Evolutionary conservation across 2,329 filamentous ascomycete species (phyloP), one percentile per base, ranked within the genome.

Genomic region (Pezicula neosporulosa): DNA sequence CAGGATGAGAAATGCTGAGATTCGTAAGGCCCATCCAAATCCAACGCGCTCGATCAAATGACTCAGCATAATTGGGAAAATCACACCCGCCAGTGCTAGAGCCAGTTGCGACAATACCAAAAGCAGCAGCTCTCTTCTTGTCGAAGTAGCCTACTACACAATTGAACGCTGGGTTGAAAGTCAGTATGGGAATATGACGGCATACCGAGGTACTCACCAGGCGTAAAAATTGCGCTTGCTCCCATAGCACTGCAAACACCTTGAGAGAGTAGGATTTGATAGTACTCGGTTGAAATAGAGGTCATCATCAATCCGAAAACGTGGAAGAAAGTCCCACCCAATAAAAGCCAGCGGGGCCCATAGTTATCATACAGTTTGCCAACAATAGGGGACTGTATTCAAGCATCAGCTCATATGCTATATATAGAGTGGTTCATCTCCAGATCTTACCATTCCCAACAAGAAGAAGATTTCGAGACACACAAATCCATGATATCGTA

Each of bases 301-400:
- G 68, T 66, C 52, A 64, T 60, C 45, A 72, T 64, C 10, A 70
- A 59, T 4, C 70, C 69, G 1, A 68, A 24, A 2, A 71, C 48
- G n/a, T 82, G 76, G 24, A 82, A 60, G 47, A 83, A 65, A 0
- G 70, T 76, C 18, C 81, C 81, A n/a, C 63, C 62, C 1, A 80
- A 19, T 2, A 85, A 61, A 1, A 87, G 66, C 42, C 68, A 74
- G 19, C 77, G 74, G 0, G 84, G 81, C 0, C 85, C 85, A 49
- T 81, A 78, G 47, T 71, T 77, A 60, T 88, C 85, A 56, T 76
- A 85, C 0, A 84, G 38, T 36, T 77, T 78, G 2, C 85, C 85
- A 12, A 85, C 74, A 12, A 87, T 58, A 0, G 82, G 81, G 0
- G 44, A 35, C 44, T 47, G 7, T 36, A 15, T 9, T 21, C 7